phyloP scores from a whole-genome alignment of 352 stramenopile species.

The Blastocystis sp. region DNA sequence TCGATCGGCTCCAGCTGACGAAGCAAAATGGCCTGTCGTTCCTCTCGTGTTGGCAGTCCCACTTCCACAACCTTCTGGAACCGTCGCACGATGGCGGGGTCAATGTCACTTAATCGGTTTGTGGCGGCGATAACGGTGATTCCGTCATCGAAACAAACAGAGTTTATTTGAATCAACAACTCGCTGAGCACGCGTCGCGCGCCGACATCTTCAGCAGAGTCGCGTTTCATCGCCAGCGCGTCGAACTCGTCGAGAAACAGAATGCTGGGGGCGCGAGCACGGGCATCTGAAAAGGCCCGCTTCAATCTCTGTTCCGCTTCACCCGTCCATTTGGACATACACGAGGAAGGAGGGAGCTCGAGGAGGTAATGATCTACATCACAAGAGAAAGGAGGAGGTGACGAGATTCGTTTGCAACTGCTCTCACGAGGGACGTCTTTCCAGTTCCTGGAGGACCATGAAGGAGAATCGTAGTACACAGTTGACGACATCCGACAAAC shows the following conservation, averaged over 20 bases:
- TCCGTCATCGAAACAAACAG: background rate
- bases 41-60: background rate
- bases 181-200: slow-evolving; percentile 21
- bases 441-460: slow-evolving; percentile 37
- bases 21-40: background rate
- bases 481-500: slow-evolving; percentile 36
- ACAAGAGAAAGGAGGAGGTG: background rate
- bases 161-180: slow-evolving; percentile 27
- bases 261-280: background rate
- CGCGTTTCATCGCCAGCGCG: background rate
- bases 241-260: slow-evolving; percentile 48
- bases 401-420: slow-evolving; percentile 45
- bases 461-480: slow-evolving; percentile 31
- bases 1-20: background rate
- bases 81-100: slow-evolving; percentile 10
- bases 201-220: background rate
- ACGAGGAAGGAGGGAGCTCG: background rate
- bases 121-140: slow-evolving; percentile 5
- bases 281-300: background rate
- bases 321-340: slow-evolving; percentile 22
- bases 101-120: slow-evolving; percentile 12
- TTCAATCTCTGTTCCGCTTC: slow-evolving; percentile 2
- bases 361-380: slow-evolving; percentile 23
- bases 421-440: slow-evolving; percentile 31
- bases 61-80: slow-evolving; percentile 44